Base-by-base conservation (phyloP, 371 early-diverging fungal species). In the Dichotomocladium elegans region DNA sequence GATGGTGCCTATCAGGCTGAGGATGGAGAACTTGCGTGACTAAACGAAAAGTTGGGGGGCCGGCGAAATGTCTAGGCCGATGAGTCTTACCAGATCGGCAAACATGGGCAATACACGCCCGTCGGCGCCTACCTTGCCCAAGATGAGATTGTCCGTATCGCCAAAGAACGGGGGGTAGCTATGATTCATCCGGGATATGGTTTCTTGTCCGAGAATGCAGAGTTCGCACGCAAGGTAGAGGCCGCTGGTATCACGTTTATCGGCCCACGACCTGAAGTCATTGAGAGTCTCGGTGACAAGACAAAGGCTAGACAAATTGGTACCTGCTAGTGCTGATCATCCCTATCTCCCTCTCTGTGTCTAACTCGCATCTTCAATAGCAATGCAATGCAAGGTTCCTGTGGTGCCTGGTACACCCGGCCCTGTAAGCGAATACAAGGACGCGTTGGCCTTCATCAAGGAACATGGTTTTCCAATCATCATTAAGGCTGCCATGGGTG, bases 401-500 rank as follows among this genome's bases (percentile, higher is more conserved):
- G 83, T 90, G n/a, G 90, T 91, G 17, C 91, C 91, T 34, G 92
- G 93, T 56, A 87, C 89, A 22, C 88, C 91, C 46, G 96, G 95
- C 7, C 91, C 96, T 15, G 83, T 95, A 31, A 70, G 73, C 30
- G 77, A 79, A 8, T 63, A 76, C 40, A 64, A 44, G 0, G 88
- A 95, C 14, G 91, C 87, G 4, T 68, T 79, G 42, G 74, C 68
- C 0, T 95, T 96, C 60, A 87, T 90, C 59, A 60, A 76, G 50
- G 79, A 87, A 61, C 69, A 94, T 63, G 94, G 95, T 0, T 89
- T 91, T 69, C 98, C 98, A 0, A 82, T 98, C 53, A 96, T 99
- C 52, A 90, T 98, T 75, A 99, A 99, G 74, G 94, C 95, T 4
- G 92, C 95, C 14, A 91, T 92, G 87, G 95, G 95, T 34, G 95